Evolutionary conservation across 352 stramenopile species (phyloP).

Genomic region (Globisporangium spiculum): DNA sequence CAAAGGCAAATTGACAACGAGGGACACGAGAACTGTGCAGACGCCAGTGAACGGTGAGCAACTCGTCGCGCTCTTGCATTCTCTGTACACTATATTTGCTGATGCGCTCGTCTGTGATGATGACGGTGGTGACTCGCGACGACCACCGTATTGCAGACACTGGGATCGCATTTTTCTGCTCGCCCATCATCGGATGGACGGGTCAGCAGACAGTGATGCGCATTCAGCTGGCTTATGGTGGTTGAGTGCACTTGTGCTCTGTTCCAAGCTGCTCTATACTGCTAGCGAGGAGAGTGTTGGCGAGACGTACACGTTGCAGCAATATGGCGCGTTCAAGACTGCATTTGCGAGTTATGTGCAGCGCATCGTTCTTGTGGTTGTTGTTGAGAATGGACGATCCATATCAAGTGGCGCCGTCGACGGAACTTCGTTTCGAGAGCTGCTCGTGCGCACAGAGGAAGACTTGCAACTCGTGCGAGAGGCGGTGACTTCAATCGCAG

Average conservation of each 20-base stretch:
- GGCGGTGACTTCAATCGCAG: slow-evolving; percentile 25
- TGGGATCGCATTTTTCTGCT: slow-evolving; percentile 15
- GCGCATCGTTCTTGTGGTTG: slow-evolving; percentile 18
- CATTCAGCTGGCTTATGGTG: background rate
- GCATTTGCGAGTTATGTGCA: slow-evolving; percentile 29
- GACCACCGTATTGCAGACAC: slow-evolving; percentile 3
- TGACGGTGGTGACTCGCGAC: background rate
- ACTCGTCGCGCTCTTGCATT: slow-evolving; percentile 15
- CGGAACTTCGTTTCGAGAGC: slow-evolving; percentile 9
- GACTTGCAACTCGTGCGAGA: slow-evolving; percentile 24
- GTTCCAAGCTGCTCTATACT: background rate
- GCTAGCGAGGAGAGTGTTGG: background rate
- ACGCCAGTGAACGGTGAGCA: slow-evolving; percentile 9
- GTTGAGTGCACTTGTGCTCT: slow-evolving; percentile 6
- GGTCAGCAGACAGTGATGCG: background rate
- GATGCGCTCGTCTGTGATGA: slow-evolving; percentile 4
- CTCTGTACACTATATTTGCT: slow-evolving; percentile 17
- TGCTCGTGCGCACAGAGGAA: slow-evolving; percentile 19
- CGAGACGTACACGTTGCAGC: background rate
- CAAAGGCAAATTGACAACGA: no score
- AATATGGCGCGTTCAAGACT: slow-evolving; percentile 20
- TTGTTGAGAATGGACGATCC: slow-evolving; percentile 28
- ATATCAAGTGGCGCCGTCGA: slow-evolving; percentile 29
- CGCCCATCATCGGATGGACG: background rate
- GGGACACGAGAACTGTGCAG: background rate